Conservation (phyloP, 805 yeast species). For the Kregervanrija delftensis region DNA sequence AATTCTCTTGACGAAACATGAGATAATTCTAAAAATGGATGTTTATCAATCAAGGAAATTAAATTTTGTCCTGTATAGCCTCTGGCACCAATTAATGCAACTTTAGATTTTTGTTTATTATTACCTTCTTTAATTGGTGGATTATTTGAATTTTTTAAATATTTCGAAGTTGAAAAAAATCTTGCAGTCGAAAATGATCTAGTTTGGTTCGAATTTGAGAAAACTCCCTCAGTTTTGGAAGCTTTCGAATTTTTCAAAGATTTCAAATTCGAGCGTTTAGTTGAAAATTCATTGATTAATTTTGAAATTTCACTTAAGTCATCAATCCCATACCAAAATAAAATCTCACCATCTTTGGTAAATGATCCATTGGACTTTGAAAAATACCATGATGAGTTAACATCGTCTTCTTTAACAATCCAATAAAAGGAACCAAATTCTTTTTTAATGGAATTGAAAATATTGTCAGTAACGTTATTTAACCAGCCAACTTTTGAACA, state of each 20-base stretch:
- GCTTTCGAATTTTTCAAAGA: constrained; percentile 27
- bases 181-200: constrained; percentile 23
- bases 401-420: constrained; percentile 86
- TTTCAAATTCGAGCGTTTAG: constrained; percentile 18
- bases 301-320: constrained; percentile 55
- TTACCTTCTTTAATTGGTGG: constrained; percentile 65
- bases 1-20: constrained; percentile 97
- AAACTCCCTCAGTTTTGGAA: constrained; percentile 35
- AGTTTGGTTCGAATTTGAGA: constrained; percentile 32
- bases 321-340: constrained; percentile 90
- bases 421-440: constrained; percentile 75
- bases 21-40: constrained; percentile 79
- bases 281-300: constrained; percentile 49
- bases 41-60: constrained; percentile 77
- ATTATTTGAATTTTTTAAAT: constrained; percentile 25
- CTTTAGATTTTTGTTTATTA: constrained; percentile 56
- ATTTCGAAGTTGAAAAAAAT: constrained; percentile 4
- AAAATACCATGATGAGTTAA: constrained; percentile 88
- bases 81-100: constrained; percentile 96
- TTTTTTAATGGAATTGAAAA: constrained; percentile 72
- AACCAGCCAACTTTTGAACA: constrained; percentile 93
- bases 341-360: constrained; percentile 77
- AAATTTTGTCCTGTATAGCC: constrained; percentile 96
- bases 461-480: constrained; percentile 92
- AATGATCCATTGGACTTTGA: constrained; percentile 91